Conservation (phyloP, 2,329 filamentous ascomycete species). For the Monilinia fructigena region DNA sequence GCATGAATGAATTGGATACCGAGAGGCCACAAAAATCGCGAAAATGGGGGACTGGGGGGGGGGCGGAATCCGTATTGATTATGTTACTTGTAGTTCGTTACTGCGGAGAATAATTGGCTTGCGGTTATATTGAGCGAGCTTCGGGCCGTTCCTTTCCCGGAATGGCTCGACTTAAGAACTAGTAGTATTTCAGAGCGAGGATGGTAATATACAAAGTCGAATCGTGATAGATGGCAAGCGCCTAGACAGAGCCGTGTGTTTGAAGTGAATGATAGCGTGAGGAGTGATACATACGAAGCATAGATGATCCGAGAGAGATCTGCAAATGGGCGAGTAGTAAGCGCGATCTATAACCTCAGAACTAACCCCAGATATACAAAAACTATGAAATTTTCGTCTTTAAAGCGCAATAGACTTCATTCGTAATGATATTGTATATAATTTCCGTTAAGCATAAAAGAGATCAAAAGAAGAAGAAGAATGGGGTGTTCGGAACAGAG, state of each 20-base stretch:
- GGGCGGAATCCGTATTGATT: conserved; percentile 1
- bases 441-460: not conserved
- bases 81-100: not conserved
- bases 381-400: not conserved
- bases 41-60: too few species aligned
- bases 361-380: not conserved
- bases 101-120: not conserved
- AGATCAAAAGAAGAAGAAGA: not conserved
- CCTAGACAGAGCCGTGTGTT: not conserved
- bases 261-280: not conserved
- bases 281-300: not conserved
- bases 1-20: not conserved
- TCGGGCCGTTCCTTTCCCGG: not conserved
- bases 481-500: not conserved
- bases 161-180: not conserved
- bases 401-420: not conserved
- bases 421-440: not conserved
- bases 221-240: not conserved
- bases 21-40: not conserved
- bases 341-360: conserved; percentile 6
- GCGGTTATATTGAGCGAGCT: conserved; percentile 3
- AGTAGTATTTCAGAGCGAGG: not conserved
- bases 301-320: conserved; percentile 10
- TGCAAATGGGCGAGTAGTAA: conserved; percentile 10
- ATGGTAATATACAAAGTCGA: conserved; percentile 11